phyloP scores from a whole-genome alignment of 495 filamentous ascomycete genomes.

The Filosporella fistucella region DNA sequence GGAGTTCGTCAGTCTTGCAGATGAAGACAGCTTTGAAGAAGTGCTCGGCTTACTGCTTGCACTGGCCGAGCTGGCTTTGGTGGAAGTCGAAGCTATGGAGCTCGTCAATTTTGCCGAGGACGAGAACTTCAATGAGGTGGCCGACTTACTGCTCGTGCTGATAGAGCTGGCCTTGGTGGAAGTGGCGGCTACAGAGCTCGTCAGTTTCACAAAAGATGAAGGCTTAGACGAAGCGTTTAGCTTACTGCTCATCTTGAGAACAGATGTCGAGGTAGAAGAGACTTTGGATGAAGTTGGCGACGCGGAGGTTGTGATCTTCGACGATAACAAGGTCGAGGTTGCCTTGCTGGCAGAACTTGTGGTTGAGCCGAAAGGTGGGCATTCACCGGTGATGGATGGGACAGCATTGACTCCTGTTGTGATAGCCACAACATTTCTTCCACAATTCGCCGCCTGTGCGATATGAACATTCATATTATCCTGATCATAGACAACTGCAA shows the following conservation, averaged over 20 bases:
- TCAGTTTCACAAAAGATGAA: no score
- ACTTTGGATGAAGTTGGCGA: neutral
- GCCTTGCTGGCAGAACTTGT: neutral
- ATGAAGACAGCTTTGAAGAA: neutral
- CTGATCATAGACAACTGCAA: conserved; percentile 11
- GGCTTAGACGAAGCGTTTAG: no score
- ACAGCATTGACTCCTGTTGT: conserved; percentile 6
- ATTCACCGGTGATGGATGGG: conserved; percentile 2
- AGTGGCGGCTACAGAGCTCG: neutral
- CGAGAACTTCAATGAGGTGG: neutral
- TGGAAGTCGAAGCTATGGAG: neutral
- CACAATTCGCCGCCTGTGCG: conserved; percentile 5
- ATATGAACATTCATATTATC: conserved; percentile 14
- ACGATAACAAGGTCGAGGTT: neutral
- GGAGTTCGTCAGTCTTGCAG: neutral
- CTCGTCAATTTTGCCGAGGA: neutral
- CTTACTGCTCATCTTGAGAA: no score
- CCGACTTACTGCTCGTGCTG: neutral
- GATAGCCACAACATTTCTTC: conserved; percentile 1
- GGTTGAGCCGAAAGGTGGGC: neutral
- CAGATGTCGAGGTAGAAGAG: neutral
- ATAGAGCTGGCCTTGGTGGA: neutral
- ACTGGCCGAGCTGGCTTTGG: neutral
- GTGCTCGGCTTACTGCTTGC: neutral
- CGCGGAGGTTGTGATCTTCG: neutral